Base-by-base conservation (phyloP, 768 basidiomycete species). In the Xerocomellus intermedius region DNA sequence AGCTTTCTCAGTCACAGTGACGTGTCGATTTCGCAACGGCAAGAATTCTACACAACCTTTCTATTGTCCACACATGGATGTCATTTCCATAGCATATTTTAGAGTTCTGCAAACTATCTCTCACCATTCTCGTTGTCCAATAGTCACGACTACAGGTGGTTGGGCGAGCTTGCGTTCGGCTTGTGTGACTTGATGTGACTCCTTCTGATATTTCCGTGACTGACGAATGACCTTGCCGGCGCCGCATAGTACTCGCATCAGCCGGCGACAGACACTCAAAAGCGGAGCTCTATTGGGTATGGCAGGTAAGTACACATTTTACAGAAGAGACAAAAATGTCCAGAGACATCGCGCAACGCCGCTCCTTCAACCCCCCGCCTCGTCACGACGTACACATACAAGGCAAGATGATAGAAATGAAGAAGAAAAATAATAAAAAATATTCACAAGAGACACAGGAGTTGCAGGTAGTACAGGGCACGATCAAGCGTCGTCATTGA, bases 211-310 rank as follows among this genome's bases (percentile, higher is more conserved):
- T 24, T 24, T 3, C n/a, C 5, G 24, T 24, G 24, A 24, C n/a
- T n/a, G n/a, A n/a, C n/a, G n/a, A n/a, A n/a, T n/a, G n/a, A n/a
- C n/a, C n/a, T n/a, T n/a, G n/a, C n/a, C 24, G 24, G 5, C 3
- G 24, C 24, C 24, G 24, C 24, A 24, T 24, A 24, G 24, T 24
- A 3, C 12, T 33, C 12, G 7, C 14, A n/a, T 14, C 42, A 19
- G 48, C 44, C 58, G 24, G 22, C n/a, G 12, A 44, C 21, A 22
- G 19, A 37, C 13, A 43, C 39, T 55, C 36, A 21, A 44, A 42
- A 38, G 50, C 45, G 43, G 12, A 43, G 30, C 55, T 67, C 66
- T 68, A 67, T 58, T 48, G 66, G 66, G 66, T 68, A 69, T 68
- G 49, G 26, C 42, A 45, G n/a, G 32, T 24, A 24, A 24, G 24